Evolutionary conservation across 2,329 filamentous ascomycete species (phyloP).

Genomic region (Colletotrichum scovillei): DNA sequence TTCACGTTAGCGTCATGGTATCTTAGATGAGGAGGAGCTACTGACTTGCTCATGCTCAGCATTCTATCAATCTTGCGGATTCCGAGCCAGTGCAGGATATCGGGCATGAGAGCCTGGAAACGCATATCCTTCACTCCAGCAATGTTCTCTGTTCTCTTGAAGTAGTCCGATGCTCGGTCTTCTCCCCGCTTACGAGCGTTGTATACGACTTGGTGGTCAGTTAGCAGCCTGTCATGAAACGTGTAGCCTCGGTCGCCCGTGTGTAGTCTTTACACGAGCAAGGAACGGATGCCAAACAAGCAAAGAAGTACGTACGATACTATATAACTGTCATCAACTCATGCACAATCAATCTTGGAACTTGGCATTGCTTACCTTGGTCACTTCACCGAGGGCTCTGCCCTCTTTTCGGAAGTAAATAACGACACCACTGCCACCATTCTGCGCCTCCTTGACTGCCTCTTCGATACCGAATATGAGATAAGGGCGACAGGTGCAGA

Average conservation of each 20-base stretch:
- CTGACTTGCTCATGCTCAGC: slow-evolving; percentile 97
- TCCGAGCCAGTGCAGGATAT: slow-evolving; percentile 97
- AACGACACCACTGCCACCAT: slow-evolving; percentile 91
- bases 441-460: slow-evolving; percentile 96
- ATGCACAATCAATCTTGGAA: neutral
- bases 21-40: slow-evolving; percentile 34
- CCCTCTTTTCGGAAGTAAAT: slow-evolving; percentile 99
- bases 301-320: slow-evolving; percentile 55
- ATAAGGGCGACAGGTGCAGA: slow-evolving; percentile 96
- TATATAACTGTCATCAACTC: slow-evolving; percentile 47
- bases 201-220: slow-evolving; percentile 65
- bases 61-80: slow-evolving; percentile 99
- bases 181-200: slow-evolving; percentile 84
- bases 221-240: slow-evolving; percentile 8
- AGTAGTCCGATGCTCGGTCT: slow-evolving; percentile 90
- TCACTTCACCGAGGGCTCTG: slow-evolving; percentile 92
- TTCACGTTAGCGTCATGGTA: slow-evolving; percentile 4
- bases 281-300: neutral
- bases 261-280: neutral
- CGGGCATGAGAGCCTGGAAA: slow-evolving; percentile 98
- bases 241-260: neutral
- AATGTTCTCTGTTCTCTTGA: slow-evolving; percentile 97
- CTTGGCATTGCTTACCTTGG: slow-evolving; percentile 74
- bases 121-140: slow-evolving; percentile 97
- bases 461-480: slow-evolving; percentile 97